These are phyloP conservation scores for Suillus bovinus DNA, from an alignment of 768 basidiomycete genomes.

Conservation along the genomic window DNA sequence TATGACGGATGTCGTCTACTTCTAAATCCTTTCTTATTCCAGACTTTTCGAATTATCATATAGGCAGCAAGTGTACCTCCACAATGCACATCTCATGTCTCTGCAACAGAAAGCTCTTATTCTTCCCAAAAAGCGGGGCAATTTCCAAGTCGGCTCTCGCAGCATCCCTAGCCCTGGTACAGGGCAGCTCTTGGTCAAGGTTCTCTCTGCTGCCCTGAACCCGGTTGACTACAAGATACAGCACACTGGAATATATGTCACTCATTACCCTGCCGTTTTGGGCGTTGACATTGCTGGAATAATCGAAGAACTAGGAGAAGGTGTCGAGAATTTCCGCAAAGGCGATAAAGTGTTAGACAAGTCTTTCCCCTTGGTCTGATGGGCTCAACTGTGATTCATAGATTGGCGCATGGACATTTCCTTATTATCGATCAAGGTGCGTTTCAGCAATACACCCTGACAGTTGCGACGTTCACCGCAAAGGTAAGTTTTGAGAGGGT, in stretches of 20 bases:
- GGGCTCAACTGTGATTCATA: slow-evolving; percentile 22
- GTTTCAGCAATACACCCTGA: slow-evolving; percentile 44
- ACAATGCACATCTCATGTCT: slow-evolving; percentile 27
- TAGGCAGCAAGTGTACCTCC: neutral
- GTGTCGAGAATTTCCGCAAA: slow-evolving; percentile 34
- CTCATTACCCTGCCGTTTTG: slow-evolving; percentile 37
- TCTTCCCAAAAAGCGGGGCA: slow-evolving; percentile 24
- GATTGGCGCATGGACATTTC: slow-evolving; percentile 34
- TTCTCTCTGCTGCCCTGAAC: slow-evolving; percentile 43
- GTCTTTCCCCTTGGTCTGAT: slow-evolving; percentile 9
- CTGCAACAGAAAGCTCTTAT: slow-evolving; percentile 31
- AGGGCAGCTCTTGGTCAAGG: slow-evolving; percentile 43
- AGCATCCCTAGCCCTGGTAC: slow-evolving; percentile 34
- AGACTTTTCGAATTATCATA: neutral
- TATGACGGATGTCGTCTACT: neutral
- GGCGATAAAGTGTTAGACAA: slow-evolving; percentile 42
- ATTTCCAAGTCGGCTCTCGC: slow-evolving; percentile 30
- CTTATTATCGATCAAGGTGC: slow-evolving; percentile 38
- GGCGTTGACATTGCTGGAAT: slow-evolving; percentile 40
- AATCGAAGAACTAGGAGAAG: slow-evolving; percentile 41
- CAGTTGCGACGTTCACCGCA: slow-evolving; percentile 33
- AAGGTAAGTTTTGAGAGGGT: slow-evolving; percentile 30
- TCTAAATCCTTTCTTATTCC: neutral
- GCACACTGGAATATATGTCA: slow-evolving; percentile 29
- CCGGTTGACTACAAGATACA: slow-evolving; percentile 46